Evolutionary conservation across 371 early-diverging fungal genomes (phyloP).

Genomic region (Synchytrium microbalum): DNA sequence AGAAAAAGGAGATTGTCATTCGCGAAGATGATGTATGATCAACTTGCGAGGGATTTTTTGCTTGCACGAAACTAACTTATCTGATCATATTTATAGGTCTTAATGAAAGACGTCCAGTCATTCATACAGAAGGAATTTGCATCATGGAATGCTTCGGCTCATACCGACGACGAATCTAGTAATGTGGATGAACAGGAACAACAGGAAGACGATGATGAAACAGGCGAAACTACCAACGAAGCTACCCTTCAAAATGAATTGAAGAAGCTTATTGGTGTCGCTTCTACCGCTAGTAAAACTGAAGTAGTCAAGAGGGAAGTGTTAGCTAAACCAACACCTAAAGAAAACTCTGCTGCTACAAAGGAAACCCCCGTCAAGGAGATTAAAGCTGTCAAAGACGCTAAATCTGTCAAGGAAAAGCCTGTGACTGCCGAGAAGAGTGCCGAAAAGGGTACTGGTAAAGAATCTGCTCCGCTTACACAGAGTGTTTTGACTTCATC

Average conservation of each 20-base stretch:
- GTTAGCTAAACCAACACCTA: not conserved
- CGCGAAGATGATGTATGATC: conserved; percentile 6
- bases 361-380: too few species aligned
- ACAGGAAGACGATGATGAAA: conserved; percentile 7
- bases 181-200: conserved; percentile 3
- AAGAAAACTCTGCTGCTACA: not conserved
- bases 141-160: not conserved
- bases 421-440: too few species aligned
- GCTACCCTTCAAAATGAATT: conserved; percentile 13
- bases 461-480: too few species aligned
- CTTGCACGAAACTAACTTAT: conserved; percentile 2
- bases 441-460: too few species aligned
- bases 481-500: too few species aligned
- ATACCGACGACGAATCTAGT: not conserved
- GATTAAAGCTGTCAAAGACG: conserved; percentile 8
- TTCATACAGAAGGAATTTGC: not conserved
- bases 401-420: too few species aligned
- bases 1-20: conserved; percentile 2
- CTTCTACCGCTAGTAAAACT: not conserved
- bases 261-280: not conserved
- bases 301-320: not conserved
- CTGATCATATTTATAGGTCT: not conserved
- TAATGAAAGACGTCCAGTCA: not conserved
- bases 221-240: conserved; percentile 26
- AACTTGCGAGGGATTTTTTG: conserved; percentile 5